Evolutionary conservation across 1,284 basidiomycete species (phyloP), one percentile per base, ranked within the genome.

Genomic region (Apiotrichum siamense): DNA sequence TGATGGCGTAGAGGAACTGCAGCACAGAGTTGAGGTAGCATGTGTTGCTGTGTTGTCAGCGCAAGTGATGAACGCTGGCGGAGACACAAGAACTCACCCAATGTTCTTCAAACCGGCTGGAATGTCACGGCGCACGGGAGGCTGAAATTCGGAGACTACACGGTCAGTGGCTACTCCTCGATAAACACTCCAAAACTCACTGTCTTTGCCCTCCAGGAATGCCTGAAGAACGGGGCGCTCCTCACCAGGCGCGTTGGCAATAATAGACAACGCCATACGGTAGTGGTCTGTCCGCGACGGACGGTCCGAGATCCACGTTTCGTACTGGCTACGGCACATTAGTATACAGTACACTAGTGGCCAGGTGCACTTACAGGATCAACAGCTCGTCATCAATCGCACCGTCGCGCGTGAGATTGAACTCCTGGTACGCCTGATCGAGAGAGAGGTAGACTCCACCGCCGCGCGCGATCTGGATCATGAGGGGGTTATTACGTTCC

Each of bases 11-110:
- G 13, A 75, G 55, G 47, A 72, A 74, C 55, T 74, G 65, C 4
- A 74, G 58, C 10, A 74, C 66, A 9, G 72, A 74, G 52, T 74
- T 74, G 32, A 74, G 61, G 37, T 74, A 74, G 41, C 69, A 73
- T 24, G 71, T 73, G 50, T 75, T 73, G 33, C 39, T 41, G n/a
- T 10, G 6, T 7, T 5, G 24, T 41, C 25, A 41, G 39, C 7
- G 12, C 10, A 6, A 1, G 11, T 13, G 11, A 4, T 2, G 23
- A 9, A n/a, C n/a, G n/a, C n/a, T n/a, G n/a, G n/a, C n/a, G n/a
- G n/a, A n/a, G n/a, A n/a, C n/a, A 10, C 13, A 12, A 13, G 21
- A 3, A 41, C 39, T 41, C 17, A 41, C 39, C 72, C 73, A 26
- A 75, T 75, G 50, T 75, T 75, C 29, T 69, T 61, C 45, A 75